Evolutionary conservation across 73 alveolate genomes (phyloP), one percentile per base, ranked within the genome.

Genomic region (Breviolum minutum): DNA sequence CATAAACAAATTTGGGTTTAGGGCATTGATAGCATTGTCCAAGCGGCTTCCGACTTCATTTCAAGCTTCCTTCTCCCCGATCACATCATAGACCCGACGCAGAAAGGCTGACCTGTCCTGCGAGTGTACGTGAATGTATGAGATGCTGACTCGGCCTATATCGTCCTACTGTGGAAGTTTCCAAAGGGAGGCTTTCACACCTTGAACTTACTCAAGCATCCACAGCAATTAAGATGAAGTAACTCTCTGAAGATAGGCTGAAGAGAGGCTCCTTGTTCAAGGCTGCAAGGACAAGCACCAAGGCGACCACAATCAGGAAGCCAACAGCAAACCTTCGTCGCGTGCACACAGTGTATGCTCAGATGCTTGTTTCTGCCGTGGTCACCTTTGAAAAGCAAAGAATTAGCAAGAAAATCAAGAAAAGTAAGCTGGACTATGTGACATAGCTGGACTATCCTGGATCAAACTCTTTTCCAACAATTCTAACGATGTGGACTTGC

Each of bases 11-110:
- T 40, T 40, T 40, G 54, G n/a, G n/a, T n/a, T n/a, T n/a, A n/a
- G n/a, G n/a, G 54, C 54, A 40, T 40, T 40, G 54, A 40, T 3
- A 40, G 54, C 54, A 40, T 40, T 40, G 54, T 40, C 54, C 54
- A 40, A 40, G 54, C 81, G 40, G 26, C 81, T 30, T n/a, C 10
- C 11, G 30, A n/a, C 30, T 13, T 71, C 13, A 2, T 1, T 14
- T 80, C 89, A 80, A 14, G 89, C 66, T 40, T 80, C 89, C 69
- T 80, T 80, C 69, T 80, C 89, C 8, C 89, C 89, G 48, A 80
- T 80, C 89, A 8, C 69, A 80, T 80, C 89, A 48, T 80, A 80
- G 89, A 80, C 14, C 29, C 89, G 89, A 8, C 89, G 89, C 64
- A 48, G 17, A 27, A 80, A 5, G 8, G 89, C 19, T 16, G 69